Evolutionary conservation across 441 rosid species (phyloP), one percentile per base, ranked within the genome.

Genomic region (Euphorbia celastroides): DNA sequence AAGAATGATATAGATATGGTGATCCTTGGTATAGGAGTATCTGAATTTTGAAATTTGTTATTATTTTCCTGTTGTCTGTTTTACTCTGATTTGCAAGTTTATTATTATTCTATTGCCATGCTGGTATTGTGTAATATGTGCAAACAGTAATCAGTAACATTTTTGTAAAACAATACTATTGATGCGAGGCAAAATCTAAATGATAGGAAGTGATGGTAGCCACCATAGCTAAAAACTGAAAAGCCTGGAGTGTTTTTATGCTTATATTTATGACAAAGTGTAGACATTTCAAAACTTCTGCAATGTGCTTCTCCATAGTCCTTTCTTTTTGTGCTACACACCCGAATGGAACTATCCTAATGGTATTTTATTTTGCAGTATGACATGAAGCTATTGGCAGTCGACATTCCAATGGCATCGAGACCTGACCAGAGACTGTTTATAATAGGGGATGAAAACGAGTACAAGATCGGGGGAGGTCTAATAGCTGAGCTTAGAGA

Each of bases 401-500:
- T 93, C 17, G 97, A 90, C 73, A 83, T 90, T 72, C 98, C 98
- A 5, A 87, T 87, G 93, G 81, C 86, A 51, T 77, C 95, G 61
- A 97, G 93, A 66, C 94, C 91, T 57, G 96, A 93, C 74, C 97
- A 93, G 79, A 83, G 87, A 27, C 63, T 93, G 25, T 90, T 80
- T 78, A 73, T 93, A 63, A 80, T 88, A 52, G 96, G 99, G n/a
- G 92, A 93, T 57, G 92, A 93, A 79, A 84, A 88, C 64, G 94
- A 91, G 75, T 89, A 91, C 83, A 82, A 80, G 78, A 77, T 93
- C 5, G 96, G 96, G 34, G 93, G 89, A 50, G 97, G 97, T 60
- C 71, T 91, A 57, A 93, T 91, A 63, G 76, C 86, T 38, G 83
- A 85, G 79, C 77, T 91, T 68, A 81, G 97, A 79, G 97, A 91